Evolutionary conservation across 2,329 filamentous ascomycete genomes (phyloP), one percentile per base, ranked within the genome.

Genomic region (Ophiognomonia clavigignenti-juglandacearum): DNA sequence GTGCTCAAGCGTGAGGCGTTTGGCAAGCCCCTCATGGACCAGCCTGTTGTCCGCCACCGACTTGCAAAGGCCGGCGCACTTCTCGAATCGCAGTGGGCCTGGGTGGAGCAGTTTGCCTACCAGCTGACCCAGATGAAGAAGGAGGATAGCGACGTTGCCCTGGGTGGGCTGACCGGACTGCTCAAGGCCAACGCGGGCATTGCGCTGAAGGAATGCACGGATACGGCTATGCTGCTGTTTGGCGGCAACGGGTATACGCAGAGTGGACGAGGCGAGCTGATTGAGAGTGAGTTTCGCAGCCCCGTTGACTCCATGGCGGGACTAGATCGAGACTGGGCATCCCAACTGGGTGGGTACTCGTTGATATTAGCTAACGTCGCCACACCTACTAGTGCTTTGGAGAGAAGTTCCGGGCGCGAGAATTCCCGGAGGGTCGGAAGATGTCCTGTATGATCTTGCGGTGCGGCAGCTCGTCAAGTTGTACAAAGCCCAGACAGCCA

Each of bases 221-320:
- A 83, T 56, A 80, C 75, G 45, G 83, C 85, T 1, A 76, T 87
- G 39, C 62, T 89, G 46, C 63, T 90, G 20, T 88, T 89, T 61
- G 86, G 86, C 4, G 86, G 86, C 2, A 86, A 84, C 59, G 86
- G 85, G 0, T 87, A 80, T 56, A 88, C 85, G 0, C 75, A 74
- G 52, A 76, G 73, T 11, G 86, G 86, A 0, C 80, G 85, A 62
- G 86, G 86, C 18, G 84, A 87, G 63, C 67, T 87, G 53, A 75
- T 80, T 26, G 85, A 89, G 63, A 78, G 83, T 78, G 69, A 73
- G 77, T 78, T 37, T 45, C 34, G 39, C 16, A 8, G 10, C 6
- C 39, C 16, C 22, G 8, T 29, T 14, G 8, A 9, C 4, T 24
- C 11, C 32, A 14, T 32, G n/a, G 31, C n/a, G 8, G 18, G 3